phyloP scores from a whole-genome alignment of 345 rosid genomes.

The Camelina laxa region DNA sequence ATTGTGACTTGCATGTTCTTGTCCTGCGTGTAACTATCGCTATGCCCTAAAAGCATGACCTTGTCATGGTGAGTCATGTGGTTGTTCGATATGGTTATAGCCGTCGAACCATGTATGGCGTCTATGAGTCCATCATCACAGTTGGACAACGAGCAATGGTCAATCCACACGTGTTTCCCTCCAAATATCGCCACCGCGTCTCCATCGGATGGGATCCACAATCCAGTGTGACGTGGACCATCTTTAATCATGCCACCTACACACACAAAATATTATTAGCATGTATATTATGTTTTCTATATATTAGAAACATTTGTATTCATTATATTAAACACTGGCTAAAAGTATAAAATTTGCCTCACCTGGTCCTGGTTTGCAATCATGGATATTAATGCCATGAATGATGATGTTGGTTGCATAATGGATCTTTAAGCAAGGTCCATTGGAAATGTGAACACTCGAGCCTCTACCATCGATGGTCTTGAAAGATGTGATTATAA shows the following conservation, averaged over 20 bases:
- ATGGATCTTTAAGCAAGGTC: conserved; percentile 80
- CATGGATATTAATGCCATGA: conserved; percentile 75
- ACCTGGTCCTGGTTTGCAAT: conserved; percentile 59
- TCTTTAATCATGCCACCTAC: conserved; percentile 53
- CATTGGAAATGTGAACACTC: conserved; percentile 71
- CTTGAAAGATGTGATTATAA: conserved; percentile 70
- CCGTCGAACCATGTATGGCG: conserved; percentile 80
- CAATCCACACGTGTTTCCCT: conserved; percentile 68
- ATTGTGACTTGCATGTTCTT: conserved; percentile 78
- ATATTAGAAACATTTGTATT: too few relatives aligned
- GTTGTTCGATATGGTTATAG: conserved; percentile 80
- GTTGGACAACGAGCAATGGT: conserved; percentile 79
- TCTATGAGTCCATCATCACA: conserved; percentile 79
- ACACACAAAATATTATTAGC: neutral
- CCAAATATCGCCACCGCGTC: conserved; percentile 65
- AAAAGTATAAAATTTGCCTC: neutral
- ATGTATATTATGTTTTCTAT: neutral
- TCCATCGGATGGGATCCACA: conserved; percentile 64
- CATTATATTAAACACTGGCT: too few relatives aligned
- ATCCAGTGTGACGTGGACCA: conserved; percentile 64
- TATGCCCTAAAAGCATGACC: conserved; percentile 82
- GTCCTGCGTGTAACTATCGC: conserved; percentile 66
- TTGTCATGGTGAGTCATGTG: conserved; percentile 84
- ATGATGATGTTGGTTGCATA: conserved; percentile 67
- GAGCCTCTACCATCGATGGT: conserved; percentile 85